Conservation (phyloP, 192 early-diverging fungal species). For the Backusella morwellensis region DNA sequence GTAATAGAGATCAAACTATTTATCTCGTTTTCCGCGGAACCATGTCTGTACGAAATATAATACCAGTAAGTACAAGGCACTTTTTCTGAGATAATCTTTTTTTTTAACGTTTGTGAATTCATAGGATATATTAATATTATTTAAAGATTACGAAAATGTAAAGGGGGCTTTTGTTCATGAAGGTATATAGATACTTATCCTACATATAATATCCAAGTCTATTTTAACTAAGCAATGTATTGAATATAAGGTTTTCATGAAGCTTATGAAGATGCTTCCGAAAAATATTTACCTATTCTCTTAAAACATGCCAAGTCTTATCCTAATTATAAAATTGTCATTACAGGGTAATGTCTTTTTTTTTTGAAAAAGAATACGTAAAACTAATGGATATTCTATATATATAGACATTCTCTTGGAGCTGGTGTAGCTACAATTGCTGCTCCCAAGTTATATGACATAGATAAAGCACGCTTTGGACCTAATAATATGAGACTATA, state of each 20-base stretch:
- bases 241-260: constrained; percentile 11
- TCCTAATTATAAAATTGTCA: constrained; percentile 9
- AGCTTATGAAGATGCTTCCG: background rate
- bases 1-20: constrained; percentile 11
- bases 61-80: background rate
- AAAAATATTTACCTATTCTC: background rate
- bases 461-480: background rate
- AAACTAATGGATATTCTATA: background rate
- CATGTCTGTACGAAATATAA: background rate
- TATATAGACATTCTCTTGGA: constrained; percentile 25
- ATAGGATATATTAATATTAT: background rate
- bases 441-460: constrained; percentile 23
- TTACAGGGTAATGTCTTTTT: constrained; percentile 11
- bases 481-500: constrained; percentile 13
- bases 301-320: background rate
- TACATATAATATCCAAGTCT: background rate
- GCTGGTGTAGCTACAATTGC: constrained; percentile 19
- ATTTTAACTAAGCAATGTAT: background rate
- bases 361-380: no score
- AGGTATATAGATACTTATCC: background rate
- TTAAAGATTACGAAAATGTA: background rate
- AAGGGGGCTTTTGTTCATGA: background rate
- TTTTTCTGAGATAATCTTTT: background rate
- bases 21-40: constrained; percentile 28
- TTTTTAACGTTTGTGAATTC: background rate